Evolutionary conservation across 73 alveolate species (phyloP).

Genomic region (Symbiodinium natans): DNA sequence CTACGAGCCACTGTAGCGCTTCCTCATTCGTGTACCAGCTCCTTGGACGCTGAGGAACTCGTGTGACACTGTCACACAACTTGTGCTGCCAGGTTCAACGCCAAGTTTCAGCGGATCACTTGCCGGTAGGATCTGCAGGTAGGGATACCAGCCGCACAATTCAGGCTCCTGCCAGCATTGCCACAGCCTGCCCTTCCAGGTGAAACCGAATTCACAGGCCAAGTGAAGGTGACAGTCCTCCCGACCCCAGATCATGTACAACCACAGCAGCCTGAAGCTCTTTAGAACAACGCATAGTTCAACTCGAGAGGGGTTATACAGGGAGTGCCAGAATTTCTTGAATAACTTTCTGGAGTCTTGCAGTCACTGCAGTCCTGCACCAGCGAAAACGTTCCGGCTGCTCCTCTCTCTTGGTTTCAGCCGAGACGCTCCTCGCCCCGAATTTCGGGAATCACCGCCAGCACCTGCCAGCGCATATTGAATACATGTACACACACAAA

Average conservation of each 20-base stretch:
- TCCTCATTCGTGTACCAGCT: constrained; percentile 3
- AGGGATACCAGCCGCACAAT: constrained; percentile 40
- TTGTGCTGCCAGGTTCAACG: neutral
- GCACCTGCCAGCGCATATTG: neutral
- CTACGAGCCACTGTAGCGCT: constrained; percentile 36
- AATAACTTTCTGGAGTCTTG: no score
- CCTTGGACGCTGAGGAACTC: neutral
- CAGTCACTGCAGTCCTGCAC: no score
- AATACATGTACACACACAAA: neutral
- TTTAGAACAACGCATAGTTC: neutral
- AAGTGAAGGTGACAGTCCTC: constrained; percentile 22
- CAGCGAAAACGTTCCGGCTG: neutral
- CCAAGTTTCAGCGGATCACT: constrained; percentile 42
- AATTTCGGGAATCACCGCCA: neutral
- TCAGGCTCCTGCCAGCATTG: neutral
- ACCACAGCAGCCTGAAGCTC: constrained; percentile 43
- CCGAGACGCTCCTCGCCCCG: neutral
- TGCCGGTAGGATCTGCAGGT: constrained; percentile 45
- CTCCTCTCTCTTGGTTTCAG: neutral
- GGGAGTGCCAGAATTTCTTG: no score
- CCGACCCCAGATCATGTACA: constrained; percentile 90
- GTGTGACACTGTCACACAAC: neutral
- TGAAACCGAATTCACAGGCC: neutral
- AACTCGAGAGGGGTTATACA: no score
- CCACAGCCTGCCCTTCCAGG: neutral